A percentile compares a stretch with the other conserved stretches of the same genome.
Evolutionary conservation across 176 grass and related monocot genomes (phyloP).

Genomic region (Aechmea fasciata): DNA sequence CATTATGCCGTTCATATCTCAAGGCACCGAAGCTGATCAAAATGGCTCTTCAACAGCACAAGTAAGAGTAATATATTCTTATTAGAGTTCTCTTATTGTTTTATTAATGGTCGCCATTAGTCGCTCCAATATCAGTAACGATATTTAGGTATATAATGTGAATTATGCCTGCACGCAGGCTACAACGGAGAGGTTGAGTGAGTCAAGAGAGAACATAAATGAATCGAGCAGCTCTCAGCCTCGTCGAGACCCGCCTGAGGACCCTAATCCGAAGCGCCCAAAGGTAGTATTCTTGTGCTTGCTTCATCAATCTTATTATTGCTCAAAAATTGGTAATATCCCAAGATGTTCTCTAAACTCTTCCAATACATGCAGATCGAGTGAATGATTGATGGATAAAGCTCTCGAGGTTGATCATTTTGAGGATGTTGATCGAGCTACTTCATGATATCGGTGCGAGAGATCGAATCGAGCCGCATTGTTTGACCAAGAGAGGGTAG

Average conservation of each 20-base stretch:
- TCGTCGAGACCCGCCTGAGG: constrained; percentile 43
- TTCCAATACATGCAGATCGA: too few relatives aligned
- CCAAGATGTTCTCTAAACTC: too few relatives aligned
- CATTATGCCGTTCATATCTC: constrained; percentile 84
- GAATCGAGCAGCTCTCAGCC: constrained; percentile 39
- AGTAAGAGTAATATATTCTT: constrained; percentile 17
- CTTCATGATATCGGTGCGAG: too few relatives aligned
- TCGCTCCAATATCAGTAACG: background rate
- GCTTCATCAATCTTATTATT: too few relatives aligned
- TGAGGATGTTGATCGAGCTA: too few relatives aligned
- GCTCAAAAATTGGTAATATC: too few relatives aligned
- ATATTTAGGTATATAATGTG: constrained; percentile 1
- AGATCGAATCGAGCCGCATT: too few relatives aligned
- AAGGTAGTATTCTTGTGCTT: constrained; percentile 34
- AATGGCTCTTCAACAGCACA: constrained; percentile 18
- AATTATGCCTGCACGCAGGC: constrained; percentile 24
- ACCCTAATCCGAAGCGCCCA: constrained; percentile 66
- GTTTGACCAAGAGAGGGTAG: too few relatives aligned
- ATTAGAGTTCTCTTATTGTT: background rate
- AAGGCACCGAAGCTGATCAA: constrained; percentile 27
- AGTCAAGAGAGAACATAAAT: constrained; percentile 32
- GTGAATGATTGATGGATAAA: too few relatives aligned
- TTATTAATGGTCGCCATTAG: background rate
- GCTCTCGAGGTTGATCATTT: too few relatives aligned
- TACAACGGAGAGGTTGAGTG: constrained; percentile 31